phyloP scores from a whole-genome alignment of 257 asterid genomes.

The Phtheirospermum japonicum region DNA sequence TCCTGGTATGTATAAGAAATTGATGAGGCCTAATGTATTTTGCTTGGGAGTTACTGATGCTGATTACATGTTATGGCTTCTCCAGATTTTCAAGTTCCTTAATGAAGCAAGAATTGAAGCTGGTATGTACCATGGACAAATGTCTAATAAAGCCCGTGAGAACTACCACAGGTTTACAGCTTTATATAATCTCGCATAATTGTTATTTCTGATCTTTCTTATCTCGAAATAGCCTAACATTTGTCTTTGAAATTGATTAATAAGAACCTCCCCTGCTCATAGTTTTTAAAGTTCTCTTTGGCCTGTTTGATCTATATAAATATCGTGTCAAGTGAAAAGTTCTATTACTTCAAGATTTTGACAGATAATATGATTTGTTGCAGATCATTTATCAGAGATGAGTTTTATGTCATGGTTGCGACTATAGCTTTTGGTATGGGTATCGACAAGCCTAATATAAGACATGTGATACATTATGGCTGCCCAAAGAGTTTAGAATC shows the following conservation, averaged over 20 bases:
- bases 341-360: not conserved
- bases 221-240: slow-evolving; percentile 7
- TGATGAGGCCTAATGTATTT: slow-evolving; percentile 1
- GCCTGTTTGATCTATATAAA: slow-evolving; percentile 12
- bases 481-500: slow-evolving; percentile 99
- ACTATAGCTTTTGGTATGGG: slow-evolving; percentile 99
- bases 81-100: slow-evolving; percentile 60
- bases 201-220: slow-evolving; percentile 6
- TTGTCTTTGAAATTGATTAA: slow-evolving; percentile 12
- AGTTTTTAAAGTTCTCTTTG: slow-evolving; percentile 15
- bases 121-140: slow-evolving; percentile 90
- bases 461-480: slow-evolving; percentile 89
- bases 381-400: slow-evolving; percentile 95
- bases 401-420: slow-evolving; percentile 88
- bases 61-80: slow-evolving; percentile 27
- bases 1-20: not conserved
- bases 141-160: slow-evolving; percentile 82
- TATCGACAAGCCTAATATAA: slow-evolving; percentile 88
- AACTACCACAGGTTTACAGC: slow-evolving; percentile 69
- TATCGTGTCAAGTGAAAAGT: slow-evolving; percentile 4
- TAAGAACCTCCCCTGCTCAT: not conserved
- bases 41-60: not conserved
- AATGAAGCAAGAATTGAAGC: slow-evolving; percentile 56
- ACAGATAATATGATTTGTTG: slow-evolving; percentile 30
- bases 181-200: not conserved